These are phyloP conservation scores for Tuctoria greenei DNA, from an alignment of 176 grass and related monocot genomes.

Conservation along the genomic window DNA sequence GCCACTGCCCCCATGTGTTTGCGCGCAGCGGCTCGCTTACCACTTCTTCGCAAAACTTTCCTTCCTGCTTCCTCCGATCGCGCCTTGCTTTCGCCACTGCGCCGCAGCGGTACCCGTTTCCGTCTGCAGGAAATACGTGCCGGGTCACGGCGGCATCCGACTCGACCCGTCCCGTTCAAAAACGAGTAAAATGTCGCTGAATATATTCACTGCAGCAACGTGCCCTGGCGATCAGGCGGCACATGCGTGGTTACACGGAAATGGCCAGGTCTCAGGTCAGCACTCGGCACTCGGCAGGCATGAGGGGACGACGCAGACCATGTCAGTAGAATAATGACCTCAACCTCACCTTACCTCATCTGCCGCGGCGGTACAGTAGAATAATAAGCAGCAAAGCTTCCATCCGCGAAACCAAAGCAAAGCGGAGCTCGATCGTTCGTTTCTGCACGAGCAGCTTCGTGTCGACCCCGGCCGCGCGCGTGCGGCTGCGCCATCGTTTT, in stretches of 20 bases:
- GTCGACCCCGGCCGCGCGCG: neutral
- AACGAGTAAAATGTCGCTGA: neutral
- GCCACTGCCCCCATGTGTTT: neutral
- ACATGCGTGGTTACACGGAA: slow-evolving; percentile 35
- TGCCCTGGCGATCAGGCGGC: slow-evolving; percentile 26
- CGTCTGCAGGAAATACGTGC: neutral
- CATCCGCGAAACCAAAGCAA: neutral
- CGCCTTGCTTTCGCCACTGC: neutral
- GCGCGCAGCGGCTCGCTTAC: neutral
- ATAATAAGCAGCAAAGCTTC: too few relatives aligned
- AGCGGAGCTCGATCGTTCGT: neutral
- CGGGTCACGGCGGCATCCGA: neutral
- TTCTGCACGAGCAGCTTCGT: neutral
- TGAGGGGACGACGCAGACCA: too few relatives aligned
- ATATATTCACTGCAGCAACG: neutral
- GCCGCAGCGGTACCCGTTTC: too few relatives aligned
- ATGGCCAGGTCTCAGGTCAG: neutral
- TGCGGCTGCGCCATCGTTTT: neutral
- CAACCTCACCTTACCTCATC: too few relatives aligned
- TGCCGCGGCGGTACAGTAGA: too few relatives aligned
- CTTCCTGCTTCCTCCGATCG: neutral
- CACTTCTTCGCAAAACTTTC: neutral
- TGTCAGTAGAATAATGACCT: slow-evolving; percentile 11
- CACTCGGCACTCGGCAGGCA: neutral
- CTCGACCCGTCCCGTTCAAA: too few relatives aligned